Base-by-base conservation (phyloP, 208 protist genomes). In the Acanthamoeba triangularis region DNA sequence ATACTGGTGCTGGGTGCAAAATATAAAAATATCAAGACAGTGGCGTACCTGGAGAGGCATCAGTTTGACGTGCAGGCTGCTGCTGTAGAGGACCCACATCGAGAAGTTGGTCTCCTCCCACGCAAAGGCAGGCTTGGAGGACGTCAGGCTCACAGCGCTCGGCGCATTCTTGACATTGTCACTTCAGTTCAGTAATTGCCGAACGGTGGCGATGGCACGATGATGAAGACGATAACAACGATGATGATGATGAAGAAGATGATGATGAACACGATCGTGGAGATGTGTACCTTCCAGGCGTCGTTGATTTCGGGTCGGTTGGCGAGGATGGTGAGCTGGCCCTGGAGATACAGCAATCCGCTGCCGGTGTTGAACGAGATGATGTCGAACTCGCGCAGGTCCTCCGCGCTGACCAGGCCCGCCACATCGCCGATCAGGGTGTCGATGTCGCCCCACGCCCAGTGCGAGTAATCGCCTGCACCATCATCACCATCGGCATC, bases 401-500 rank as follows among this genome's bases (percentile, higher is more conserved):
- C 76, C 6, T 85, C 6, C 44, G 35, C 14, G 47, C 44, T 85
- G 14, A 85, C 76, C 44, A 85, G 47, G 6, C 76, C 14, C 3
- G 14, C 37, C 16, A 85, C 76, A 18, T 85, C 76, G 20, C 76
- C 76, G 37, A 85, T 41, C 23, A 85, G 76, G 11, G 44, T 49
- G 76, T 85, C 76, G 76, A 85, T 85, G 44, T 85, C 76, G 28
- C 76, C 76, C 76, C 76, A 85, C 44, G 76, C 76, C 76, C 76
- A 85, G 76, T 85, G 76, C 76, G 76, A 85, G 76, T 18, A 85
- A 25, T 85, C 54, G 37, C 47, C 76, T 85, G 37, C 25, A 30
- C 2, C 25, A 67, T 10, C 61, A 67, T 4, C 18, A n/a, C 6
- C 25, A 8, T 67, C 18, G 61, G 1, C 61, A 8, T 67, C 25